Evolutionary conservation across 305 asterid species (phyloP).

Genomic region (Stenogyne calaminthoides): DNA sequence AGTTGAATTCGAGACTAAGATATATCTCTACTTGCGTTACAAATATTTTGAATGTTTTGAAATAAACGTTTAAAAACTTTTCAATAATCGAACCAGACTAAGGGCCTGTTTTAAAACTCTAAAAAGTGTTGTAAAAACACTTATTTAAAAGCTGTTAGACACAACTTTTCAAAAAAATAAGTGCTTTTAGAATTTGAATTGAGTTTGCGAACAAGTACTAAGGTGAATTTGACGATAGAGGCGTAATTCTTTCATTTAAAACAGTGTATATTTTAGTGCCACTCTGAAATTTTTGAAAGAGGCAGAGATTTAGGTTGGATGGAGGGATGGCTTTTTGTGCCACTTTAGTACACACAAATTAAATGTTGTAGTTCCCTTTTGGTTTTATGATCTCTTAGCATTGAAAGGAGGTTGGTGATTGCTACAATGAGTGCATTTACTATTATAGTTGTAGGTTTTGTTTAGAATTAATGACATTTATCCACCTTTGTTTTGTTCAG

Average conservation of each 20-base stretch:
- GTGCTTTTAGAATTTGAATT: no score
- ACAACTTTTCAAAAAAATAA: no score
- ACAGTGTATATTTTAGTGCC: not conserved
- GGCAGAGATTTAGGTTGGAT: slow-evolving; percentile 5
- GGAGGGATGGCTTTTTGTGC: not conserved
- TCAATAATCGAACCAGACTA: not conserved
- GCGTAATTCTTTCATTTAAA: not conserved
- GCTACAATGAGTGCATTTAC: slow-evolving; percentile 32
- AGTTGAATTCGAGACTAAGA: not conserved
- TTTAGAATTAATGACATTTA: slow-evolving; percentile 21
- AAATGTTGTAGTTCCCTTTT: slow-evolving; percentile 10
- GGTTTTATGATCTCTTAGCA: slow-evolving; percentile 22
- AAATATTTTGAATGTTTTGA: not conserved
- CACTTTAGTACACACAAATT: slow-evolving; percentile 24
- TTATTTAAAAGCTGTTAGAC: no score
- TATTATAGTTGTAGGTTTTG: not conserved
- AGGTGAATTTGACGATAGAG: not conserved
- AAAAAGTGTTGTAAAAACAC: no score
- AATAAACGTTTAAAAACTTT: not conserved
- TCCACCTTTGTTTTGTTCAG: slow-evolving; percentile 25
- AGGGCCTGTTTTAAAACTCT: no score
- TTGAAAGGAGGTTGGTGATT: slow-evolving; percentile 34
- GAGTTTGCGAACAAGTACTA: no score
- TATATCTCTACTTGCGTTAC: not conserved
- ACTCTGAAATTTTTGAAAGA: not conserved